Base-by-base conservation (phyloP, 1,139 yeast genomes). In the Groenewaldozyma sp. region DNA sequence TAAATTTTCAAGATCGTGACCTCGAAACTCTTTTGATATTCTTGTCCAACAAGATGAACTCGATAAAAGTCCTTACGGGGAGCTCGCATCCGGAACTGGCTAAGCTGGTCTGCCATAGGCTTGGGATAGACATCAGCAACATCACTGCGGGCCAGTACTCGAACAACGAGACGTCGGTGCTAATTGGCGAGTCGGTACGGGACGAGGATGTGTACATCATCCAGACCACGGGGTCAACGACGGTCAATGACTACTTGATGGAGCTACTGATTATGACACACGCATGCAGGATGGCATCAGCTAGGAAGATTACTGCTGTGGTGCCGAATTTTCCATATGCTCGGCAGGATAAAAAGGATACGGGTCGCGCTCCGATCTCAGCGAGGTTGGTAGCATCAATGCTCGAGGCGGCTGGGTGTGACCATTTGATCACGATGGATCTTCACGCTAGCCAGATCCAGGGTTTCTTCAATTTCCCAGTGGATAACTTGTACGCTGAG, bases 381-480 rank as follows among this genome's bases (percentile, higher is more conserved):
- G 97, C 97, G 38, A 88, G 87, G 62, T 71, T 88, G 48, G 82
- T 88, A 76, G 97, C 98, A 24, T 88, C 88, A 57, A 76, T 91
- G 82, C 70, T 91, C 45, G 84, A 91, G 40, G 82, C 95, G 2
- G 95, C 96, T 6, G 98, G 97, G 6, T 91, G 96, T 62, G 78
- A 87, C 62, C 98, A 91, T 62, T 94, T 91, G 32, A 88, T 91
- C 52, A 88, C 97, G 29, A 83, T 91, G 95, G 98, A 91, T 59
- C 69, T 91, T 53, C 98, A 91, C 56, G 97, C 97, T n/a, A 81
- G 95, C n/a, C 98, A 91, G 62, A 91, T 91, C 55, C 98, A 91
- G 65, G 98, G 98, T n/a, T 91, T 91, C 59, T 91, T 91, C 54
- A 83, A 83, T 52, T 86, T 84, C 11, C 97, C 97, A 1, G 97